Base-by-base conservation (phyloP, 1,139 yeast genomes). In the Lodderomyces oxycetoniae region DNA sequence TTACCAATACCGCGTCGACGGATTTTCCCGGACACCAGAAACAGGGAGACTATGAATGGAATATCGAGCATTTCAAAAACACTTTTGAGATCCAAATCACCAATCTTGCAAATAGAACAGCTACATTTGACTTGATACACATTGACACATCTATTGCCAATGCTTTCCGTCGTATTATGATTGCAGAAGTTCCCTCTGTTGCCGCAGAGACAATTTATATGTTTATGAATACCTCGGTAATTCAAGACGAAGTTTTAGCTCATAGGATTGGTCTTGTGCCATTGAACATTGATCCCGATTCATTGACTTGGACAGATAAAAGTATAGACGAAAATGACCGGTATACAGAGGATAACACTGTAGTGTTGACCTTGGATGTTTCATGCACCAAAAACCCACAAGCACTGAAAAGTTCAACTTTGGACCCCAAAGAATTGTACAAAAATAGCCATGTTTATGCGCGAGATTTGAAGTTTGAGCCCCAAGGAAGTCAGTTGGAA, bases 91-190 rank as follows among this genome's bases (percentile, higher is more conserved):
- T 91, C 42, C 66, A 80, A 38, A 79, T 91, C 45, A 63, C 75
- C 15, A 72, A 74, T 49, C 63, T 82, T 46, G 72, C 77, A 21
- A 87, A 78, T 39, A 71, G 85, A 55, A 74, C 74, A 31, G 88
- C 91, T 42, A 88, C 86, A 57, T 91, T 91, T 50, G 98, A 91
- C 57, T 68, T 93, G 45, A 65, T 85, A 39, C 82, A 87, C 47
- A 66, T 89, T 33, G 98, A 91, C 56, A 85, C 97, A 2, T 85
- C 97, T 10, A 69, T 91, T 38, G 91, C 97, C 33, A 91, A 91
- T 66, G 97, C 98, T 0, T 88, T 91, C 63, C 84, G 98, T 55
- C 83, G 98, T 55, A 85, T 91, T 48, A 89, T 91, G 96, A 79
- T 91, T 42, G 77, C 96, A 1, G 98, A 91, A 57, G 95, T 91